Percentiles rank a stretch among this genome's conserved stretches.
These are phyloP conservation scores for Candida gorgasii DNA, from an alignment of 805 yeast genomes.

Conservation along the genomic window DNA sequence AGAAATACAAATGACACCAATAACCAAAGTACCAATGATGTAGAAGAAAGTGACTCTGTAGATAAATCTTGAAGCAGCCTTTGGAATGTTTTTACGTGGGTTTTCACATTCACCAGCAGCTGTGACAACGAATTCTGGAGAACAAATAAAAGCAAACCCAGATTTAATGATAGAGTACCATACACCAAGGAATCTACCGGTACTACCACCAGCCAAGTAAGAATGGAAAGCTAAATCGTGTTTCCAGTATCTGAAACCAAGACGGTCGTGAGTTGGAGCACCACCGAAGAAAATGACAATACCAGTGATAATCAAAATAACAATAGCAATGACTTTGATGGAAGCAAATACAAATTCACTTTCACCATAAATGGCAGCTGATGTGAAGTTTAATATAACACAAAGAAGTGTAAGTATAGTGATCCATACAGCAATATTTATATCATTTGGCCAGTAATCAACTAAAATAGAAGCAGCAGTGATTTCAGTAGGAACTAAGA, in stretches of 20 bases:
- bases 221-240: conserved; percentile 37
- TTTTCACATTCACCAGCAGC: conserved; percentile 54
- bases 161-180: conserved; percentile 65
- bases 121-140: conserved; percentile 69
- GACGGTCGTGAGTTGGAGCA: conserved; percentile 69
- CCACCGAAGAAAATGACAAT: conserved; percentile 74
- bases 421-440: conserved; percentile 41
- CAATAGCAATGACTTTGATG: conserved; percentile 60
- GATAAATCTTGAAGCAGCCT: conserved; percentile 60
- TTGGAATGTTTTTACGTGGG: conserved; percentile 45
- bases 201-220: conserved; percentile 50
- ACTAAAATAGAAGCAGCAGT: conserved; percentile 37
- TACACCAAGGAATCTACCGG: conserved; percentile 65
- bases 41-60: conserved; percentile 48
- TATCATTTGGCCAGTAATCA: conserved; percentile 31
- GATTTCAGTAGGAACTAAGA: conserved; percentile 36
- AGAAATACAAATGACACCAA: conserved; percentile 39
- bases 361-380: conserved; percentile 54
- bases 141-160: conserved; percentile 62
- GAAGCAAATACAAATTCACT: conserved; percentile 63
- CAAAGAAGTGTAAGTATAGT: conserved; percentile 45
- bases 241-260: conserved; percentile 71
- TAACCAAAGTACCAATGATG: conserved; percentile 40
- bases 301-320: conserved; percentile 62
- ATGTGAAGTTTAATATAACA: conserved; percentile 41